Base-by-base conservation (phyloP, 2,329 filamentous ascomycete genomes). In the Alternaria dauci region DNA sequence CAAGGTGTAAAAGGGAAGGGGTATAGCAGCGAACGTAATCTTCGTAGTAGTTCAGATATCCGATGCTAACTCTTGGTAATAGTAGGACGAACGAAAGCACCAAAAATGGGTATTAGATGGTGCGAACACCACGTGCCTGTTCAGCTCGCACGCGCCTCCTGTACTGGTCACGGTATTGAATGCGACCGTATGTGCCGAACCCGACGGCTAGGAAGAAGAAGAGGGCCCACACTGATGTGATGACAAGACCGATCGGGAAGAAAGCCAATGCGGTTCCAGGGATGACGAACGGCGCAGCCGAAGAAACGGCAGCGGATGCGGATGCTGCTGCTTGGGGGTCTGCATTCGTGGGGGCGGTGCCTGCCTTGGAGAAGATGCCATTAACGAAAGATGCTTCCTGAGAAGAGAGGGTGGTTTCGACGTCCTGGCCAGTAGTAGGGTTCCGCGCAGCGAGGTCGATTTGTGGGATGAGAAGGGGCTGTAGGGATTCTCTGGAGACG, bases 311-410 rank as follows among this genome's bases (percentile, higher is more conserved):
- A 4, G 81, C 74, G n/a, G 73, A 74, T 30, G 78, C 76, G 26
- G 78, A 77, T 7, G 78, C 71, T 9, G 72, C 66, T 4, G 75
- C 72, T 11, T 85, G 82, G 14, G 83, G 85, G 64, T 73, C 68
- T 52, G 67, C 71, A 32, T 69, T 71, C 59, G 86, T 88, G 70
- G 84, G 76, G 70, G 84, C 63, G 9, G 30, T 61, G 14, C 86
- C 80, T 56, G 85, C 80, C 51, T 84, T 79, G 55, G 89, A 86
- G 78, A 93, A 93, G 69, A 91, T 85, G 52, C 91, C 91, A 14
- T 85, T 86, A 39, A 92, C 85, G 68, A 93, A 93, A 7, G 86
- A 85, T 16, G 90, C 89, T 75, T 92, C 88, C 76, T 89, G 88
- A 61, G 87, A 85, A 9, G 89, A 89, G 52, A 93, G 86, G 34